Evolutionary conservation across 352 stramenopile genomes (phyloP).

Genomic region (Phytophthora tubulina): DNA sequence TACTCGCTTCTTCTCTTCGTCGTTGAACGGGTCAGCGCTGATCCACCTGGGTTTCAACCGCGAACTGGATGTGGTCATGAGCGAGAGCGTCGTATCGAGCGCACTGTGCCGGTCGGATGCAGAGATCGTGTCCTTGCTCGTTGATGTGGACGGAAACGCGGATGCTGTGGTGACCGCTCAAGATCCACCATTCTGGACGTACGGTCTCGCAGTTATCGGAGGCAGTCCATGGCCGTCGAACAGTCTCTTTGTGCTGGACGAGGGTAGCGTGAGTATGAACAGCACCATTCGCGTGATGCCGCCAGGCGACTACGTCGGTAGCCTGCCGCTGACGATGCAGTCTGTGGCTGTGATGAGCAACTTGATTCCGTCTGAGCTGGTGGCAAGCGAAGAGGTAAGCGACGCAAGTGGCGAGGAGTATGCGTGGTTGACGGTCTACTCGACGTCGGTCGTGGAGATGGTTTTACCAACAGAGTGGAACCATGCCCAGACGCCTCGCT

Average conservation of each 20-base stretch:
- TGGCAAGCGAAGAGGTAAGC: slow-evolving; percentile 1
- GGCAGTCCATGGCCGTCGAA: background rate
- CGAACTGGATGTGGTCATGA: slow-evolving; percentile 26
- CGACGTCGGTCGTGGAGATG: slow-evolving; percentile 22
- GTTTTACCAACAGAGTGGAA: slow-evolving; percentile 26
- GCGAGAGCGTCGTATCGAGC: slow-evolving; percentile 2
- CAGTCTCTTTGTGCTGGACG: slow-evolving; percentile 20
- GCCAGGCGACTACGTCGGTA: slow-evolving; percentile 28
- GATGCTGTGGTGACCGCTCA: slow-evolving; percentile 1
- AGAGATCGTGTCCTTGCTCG: slow-evolving; percentile 14
- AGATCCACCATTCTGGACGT: slow-evolving; percentile 20
- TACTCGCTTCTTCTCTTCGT: slow-evolving; percentile 20
- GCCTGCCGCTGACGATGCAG: slow-evolving; percentile 24
- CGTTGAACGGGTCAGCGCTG: slow-evolving; percentile 13
- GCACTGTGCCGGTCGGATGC: background rate
- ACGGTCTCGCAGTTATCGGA: background rate
- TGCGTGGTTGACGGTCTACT: slow-evolving; percentile 33
- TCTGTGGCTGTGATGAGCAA: slow-evolving; percentile 21
- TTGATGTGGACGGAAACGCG: background rate
- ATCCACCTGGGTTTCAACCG: slow-evolving; percentile 33
- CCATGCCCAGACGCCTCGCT: slow-evolving; percentile 29
- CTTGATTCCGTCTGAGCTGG: slow-evolving; percentile 25
- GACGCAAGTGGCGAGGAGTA: slow-evolving; percentile 11
- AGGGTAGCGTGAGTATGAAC: slow-evolving; percentile 17
- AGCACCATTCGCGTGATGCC: slow-evolving; percentile 18